Conservation (phyloP, 176 grass and related monocot genomes). For the Elymus sibiricus region DNA sequence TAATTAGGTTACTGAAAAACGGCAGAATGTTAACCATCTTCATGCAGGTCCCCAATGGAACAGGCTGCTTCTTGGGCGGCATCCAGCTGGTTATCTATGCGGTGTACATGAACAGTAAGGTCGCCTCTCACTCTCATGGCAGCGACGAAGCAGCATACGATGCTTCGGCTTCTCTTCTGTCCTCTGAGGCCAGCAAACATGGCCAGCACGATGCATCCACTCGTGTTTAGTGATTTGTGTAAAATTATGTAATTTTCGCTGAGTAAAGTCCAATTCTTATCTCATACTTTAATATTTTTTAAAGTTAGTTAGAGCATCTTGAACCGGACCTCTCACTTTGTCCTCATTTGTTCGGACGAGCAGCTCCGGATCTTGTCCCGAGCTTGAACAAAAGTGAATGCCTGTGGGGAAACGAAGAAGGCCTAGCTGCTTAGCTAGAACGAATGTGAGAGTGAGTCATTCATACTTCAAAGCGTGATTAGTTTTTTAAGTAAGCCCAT, state of each 20-base stretch:
- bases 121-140: neutral
- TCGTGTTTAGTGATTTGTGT: neutral
- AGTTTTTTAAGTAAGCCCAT: too few relatives aligned
- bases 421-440: too few relatives aligned
- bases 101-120: conserved; percentile 44
- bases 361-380: too few relatives aligned
- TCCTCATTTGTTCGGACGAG: too few relatives aligned
- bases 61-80: conserved; percentile 60
- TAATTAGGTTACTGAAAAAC: neutral
- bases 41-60: conserved; percentile 66
- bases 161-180: conserved; percentile 19
- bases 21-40: neutral
- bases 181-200: neutral
- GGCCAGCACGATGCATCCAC: neutral
- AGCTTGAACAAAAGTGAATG: too few relatives aligned
- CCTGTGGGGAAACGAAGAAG: too few relatives aligned
- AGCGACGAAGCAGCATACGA: neutral
- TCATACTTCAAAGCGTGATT: too few relatives aligned
- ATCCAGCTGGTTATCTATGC: conserved; percentile 63
- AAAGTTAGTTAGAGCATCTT: too few relatives aligned
- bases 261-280: neutral
- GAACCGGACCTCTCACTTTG: too few relatives aligned
- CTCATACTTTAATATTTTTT: too few relatives aligned
- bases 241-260: neutral
- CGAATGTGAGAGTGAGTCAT: too few relatives aligned